phyloP scores from a whole-genome alignment of 805 yeast genomes.

The Lachancea meyersii region DNA sequence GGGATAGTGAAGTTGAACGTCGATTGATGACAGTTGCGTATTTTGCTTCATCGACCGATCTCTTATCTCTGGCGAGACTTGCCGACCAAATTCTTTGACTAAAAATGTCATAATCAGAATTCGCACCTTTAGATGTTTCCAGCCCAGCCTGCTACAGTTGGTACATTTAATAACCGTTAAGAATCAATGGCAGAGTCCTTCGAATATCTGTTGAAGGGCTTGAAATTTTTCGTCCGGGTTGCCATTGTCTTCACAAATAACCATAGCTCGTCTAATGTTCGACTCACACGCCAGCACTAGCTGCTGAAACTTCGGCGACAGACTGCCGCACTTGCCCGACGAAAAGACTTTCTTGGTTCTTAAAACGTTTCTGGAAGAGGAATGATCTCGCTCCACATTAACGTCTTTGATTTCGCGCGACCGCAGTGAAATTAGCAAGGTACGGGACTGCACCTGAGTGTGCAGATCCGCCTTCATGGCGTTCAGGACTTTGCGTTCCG shows the following conservation, averaged over 20 bases:
- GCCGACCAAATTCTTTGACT: too few relatives aligned
- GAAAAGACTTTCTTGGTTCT: constrained; percentile 25
- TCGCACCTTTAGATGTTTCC: neutral
- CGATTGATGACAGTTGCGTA: neutral
- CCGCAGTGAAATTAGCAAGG: constrained; percentile 33
- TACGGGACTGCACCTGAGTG: constrained; percentile 17
- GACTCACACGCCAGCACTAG: constrained; percentile 20
- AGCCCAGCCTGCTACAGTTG: too few relatives aligned
- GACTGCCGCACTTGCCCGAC: constrained; percentile 24
- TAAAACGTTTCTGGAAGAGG: constrained; percentile 17
- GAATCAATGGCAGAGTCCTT: constrained; percentile 1
- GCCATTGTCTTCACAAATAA: constrained; percentile 18
- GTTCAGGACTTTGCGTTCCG: constrained; percentile 42
- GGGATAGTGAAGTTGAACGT: neutral
- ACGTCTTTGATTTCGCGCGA: constrained; percentile 36
- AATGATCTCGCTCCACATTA: constrained; percentile 19
- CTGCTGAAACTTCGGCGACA: constrained; percentile 17
- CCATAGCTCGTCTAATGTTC: constrained; percentile 21
- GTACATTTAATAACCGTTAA: too few relatives aligned
- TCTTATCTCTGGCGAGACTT: too few relatives aligned
- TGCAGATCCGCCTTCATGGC: constrained; percentile 51
- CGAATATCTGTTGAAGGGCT: constrained; percentile 7
- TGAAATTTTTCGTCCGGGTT: constrained; percentile 12
- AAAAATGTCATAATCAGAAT: too few relatives aligned
- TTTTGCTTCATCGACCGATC: too few relatives aligned